Evolutionary conservation across 108 stramenopile genomes (phyloP).

Genomic region (Cylindrotheca closterium): DNA sequence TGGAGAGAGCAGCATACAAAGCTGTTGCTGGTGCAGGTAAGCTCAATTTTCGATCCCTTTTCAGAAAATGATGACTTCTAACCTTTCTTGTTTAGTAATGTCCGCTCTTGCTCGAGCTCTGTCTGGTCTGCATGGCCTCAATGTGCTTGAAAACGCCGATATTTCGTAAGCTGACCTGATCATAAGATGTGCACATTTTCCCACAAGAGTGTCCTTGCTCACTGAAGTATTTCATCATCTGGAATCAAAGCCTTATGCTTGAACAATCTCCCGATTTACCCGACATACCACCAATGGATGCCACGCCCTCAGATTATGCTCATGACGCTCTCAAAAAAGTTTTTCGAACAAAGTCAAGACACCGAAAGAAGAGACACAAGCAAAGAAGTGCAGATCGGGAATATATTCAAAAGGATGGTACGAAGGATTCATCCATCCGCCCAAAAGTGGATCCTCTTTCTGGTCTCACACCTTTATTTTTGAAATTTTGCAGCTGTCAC

Average conservation of each 20-base stretch:
- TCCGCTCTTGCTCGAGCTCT: conserved; percentile 63
- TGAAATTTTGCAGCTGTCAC: too few relatives aligned
- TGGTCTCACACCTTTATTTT: too few relatives aligned
- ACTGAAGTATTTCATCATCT: too few relatives aligned
- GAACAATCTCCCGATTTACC: conserved; percentile 79
- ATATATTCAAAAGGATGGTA: conserved; percentile 85
- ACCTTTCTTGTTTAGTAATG: too few relatives aligned
- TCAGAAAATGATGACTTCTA: not conserved
- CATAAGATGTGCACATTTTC: too few relatives aligned
- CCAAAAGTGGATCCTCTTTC: too few relatives aligned
- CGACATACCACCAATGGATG: conserved; percentile 45
- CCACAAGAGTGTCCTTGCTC: too few relatives aligned
- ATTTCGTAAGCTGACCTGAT: too few relatives aligned
- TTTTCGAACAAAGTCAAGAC: conserved; percentile 53
- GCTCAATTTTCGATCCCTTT: not conserved
- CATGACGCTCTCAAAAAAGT: conserved; percentile 72
- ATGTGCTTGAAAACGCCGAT: conserved; percentile 83
- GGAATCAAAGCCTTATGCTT: conserved; percentile 63
- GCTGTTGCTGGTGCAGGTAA: conserved; percentile 54
- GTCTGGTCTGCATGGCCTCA: conserved; percentile 79
- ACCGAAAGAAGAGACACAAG: conserved; percentile 39
- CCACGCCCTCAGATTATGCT: conserved; percentile 31
- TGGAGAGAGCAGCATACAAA: conserved; percentile 82
- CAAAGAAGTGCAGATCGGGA: conserved; percentile 34
- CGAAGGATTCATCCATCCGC: too few relatives aligned